phyloP scores from a whole-genome alignment of 495 filamentous ascomycete genomes.

The Aspergillus diversus region DNA sequence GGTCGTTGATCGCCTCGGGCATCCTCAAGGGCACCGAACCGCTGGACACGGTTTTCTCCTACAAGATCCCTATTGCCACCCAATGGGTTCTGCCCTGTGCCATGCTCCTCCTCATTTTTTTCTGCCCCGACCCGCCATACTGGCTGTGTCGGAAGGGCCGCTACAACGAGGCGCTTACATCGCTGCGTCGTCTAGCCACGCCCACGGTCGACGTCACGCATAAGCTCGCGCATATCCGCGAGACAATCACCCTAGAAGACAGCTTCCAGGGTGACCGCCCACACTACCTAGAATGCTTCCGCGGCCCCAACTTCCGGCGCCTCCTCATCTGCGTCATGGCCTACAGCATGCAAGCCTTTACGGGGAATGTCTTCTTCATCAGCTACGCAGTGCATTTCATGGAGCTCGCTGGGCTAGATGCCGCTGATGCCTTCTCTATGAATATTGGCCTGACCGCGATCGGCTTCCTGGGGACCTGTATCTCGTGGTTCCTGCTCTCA shows the following conservation, averaged over 20 bases:
- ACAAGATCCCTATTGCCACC: constrained; percentile 40
- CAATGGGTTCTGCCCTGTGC: constrained; percentile 39
- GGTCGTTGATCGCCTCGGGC: constrained; percentile 43
- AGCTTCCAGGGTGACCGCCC: constrained; percentile 43
- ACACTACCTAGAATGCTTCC: constrained; percentile 48
- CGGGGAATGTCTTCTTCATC: constrained; percentile 36
- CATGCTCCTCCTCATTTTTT: constrained; percentile 42
- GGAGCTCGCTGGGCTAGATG: constrained; percentile 63
- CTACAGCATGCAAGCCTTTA: constrained; percentile 52
- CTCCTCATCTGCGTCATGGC: constrained; percentile 52
- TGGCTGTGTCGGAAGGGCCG: constrained; percentile 49
- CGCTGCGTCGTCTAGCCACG: constrained; percentile 41
- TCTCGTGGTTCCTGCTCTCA: constrained; percentile 67
- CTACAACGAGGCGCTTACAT: constrained; percentile 40
- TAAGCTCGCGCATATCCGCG: constrained; percentile 37
- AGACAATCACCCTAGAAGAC: constrained; percentile 44
- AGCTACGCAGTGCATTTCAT: constrained; percentile 48
- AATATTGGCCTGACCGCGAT: constrained; percentile 68
- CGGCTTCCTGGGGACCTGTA: constrained; percentile 65
- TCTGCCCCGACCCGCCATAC: constrained; percentile 55
- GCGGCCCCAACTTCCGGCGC: constrained; percentile 48
- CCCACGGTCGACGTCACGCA: constrained; percentile 22
- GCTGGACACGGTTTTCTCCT: constrained; percentile 34
- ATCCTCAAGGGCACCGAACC: constrained; percentile 42
- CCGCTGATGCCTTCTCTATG: constrained; percentile 63